Percentiles rank a stretch among this genome's conserved stretches.
These are phyloP conservation scores for Tricholoma furcatifolium DNA, from an alignment of 768 basidiomycete genomes.

Conservation along the genomic window DNA sequence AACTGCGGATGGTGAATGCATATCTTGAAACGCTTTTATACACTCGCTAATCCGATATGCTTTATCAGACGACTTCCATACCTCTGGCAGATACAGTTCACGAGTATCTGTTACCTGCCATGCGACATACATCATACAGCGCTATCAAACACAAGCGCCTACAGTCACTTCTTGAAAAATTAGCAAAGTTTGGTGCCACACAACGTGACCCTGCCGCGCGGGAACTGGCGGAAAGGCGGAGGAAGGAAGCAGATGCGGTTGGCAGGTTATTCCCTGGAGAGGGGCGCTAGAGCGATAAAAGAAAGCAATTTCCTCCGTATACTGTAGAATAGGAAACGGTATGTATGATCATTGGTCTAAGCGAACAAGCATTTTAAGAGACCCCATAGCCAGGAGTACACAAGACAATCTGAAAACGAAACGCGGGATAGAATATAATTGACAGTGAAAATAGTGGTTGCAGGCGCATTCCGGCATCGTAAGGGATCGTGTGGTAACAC, in stretches of 20 bases:
- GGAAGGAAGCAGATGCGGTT: constrained; percentile 77
- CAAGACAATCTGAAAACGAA: constrained; percentile 30
- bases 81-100: constrained; percentile 71
- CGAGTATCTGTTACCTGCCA: constrained; percentile 73
- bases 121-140: constrained; percentile 65
- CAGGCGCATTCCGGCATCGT: constrained; percentile 56
- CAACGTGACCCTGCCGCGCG: constrained; percentile 58
- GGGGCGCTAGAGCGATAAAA: constrained; percentile 40
- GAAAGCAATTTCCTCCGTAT: constrained; percentile 3
- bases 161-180: constrained; percentile 75
- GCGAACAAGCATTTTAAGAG: constrained; percentile 27
- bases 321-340: constrained; percentile 14
- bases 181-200: constrained; percentile 63
- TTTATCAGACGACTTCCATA: constrained; percentile 63
- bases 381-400: constrained; percentile 28
- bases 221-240: constrained; percentile 68
- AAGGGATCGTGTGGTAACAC: constrained; percentile 59
- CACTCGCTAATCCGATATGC: constrained; percentile 10
- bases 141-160: constrained; percentile 70
- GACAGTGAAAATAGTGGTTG: constrained; percentile 36
- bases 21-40: constrained; percentile 6
- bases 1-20: constrained; percentile 69
- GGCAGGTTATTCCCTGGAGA: constrained; percentile 74
- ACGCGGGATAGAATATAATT: constrained; percentile 29
- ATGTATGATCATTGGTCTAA: constrained; percentile 35